A percentile compares a stretch with the other conserved stretches of the same genome.
phyloP scores from a whole-genome alignment of 108 stramenopile species.

The Mediolabrus comicus region DNA sequence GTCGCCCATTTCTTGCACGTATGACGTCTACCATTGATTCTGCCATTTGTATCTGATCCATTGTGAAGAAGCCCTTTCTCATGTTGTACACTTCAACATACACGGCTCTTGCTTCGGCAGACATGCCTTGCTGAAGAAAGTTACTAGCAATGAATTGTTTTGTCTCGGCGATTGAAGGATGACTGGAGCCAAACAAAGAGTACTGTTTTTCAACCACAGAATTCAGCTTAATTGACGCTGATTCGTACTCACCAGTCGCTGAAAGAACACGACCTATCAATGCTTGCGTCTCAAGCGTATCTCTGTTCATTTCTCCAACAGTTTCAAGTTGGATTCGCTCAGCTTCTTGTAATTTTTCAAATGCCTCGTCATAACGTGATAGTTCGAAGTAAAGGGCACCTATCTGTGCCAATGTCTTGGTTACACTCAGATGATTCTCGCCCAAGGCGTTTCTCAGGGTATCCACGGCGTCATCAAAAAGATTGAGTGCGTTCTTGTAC shows the following conservation, averaged over 20 bases:
- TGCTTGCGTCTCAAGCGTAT: slow-evolving; percentile 60
- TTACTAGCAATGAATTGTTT: slow-evolving; percentile 58
- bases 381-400: slow-evolving; percentile 56
- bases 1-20: slow-evolving; percentile 34
- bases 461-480: slow-evolving; percentile 58
- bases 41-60: slow-evolving; percentile 49
- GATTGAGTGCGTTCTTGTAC: slow-evolving; percentile 52
- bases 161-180: slow-evolving; percentile 68
- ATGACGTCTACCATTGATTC: slow-evolving; percentile 42
- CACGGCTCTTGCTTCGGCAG: slow-evolving; percentile 42
- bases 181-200: slow-evolving; percentile 53
- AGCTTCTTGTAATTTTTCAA: slow-evolving; percentile 50
- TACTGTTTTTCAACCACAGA: slow-evolving; percentile 52
- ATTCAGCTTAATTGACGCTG: slow-evolving; percentile 47
- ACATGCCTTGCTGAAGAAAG: slow-evolving; percentile 56
- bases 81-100: slow-evolving; percentile 69
- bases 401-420: slow-evolving; percentile 62
- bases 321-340: slow-evolving; percentile 50
- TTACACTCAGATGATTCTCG: slow-evolving; percentile 57
- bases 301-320: slow-evolving; percentile 55
- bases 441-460: slow-evolving; percentile 52
- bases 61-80: slow-evolving; percentile 61
- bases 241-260: slow-evolving; percentile 45
- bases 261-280: slow-evolving; percentile 60
- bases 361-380: slow-evolving; percentile 56